Evolutionary conservation across 441 rosid genomes (phyloP), one percentile per base, ranked within the genome.

Genomic region (Dalechampia spathulata): DNA sequence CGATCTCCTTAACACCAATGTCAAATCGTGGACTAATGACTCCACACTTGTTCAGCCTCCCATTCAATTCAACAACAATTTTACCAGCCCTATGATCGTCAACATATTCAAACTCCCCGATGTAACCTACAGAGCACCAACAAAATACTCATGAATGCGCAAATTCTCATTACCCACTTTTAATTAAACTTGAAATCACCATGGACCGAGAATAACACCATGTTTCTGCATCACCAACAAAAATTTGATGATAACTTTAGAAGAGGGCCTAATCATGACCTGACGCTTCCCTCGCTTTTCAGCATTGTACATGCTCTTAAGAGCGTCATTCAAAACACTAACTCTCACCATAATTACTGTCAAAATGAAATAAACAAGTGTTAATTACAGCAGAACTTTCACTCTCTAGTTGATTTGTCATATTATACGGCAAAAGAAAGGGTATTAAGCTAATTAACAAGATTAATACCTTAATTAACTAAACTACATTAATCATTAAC

Each of bases 1-100:
- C n/a, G n/a, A n/a, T n/a, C n/a, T n/a, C n/a, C n/a, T n/a, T n/a
- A n/a, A n/a, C n/a, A n/a, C n/a, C n/a, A n/a, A n/a, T n/a, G n/a
- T n/a, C n/a, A n/a, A n/a, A n/a, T n/a, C n/a, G n/a, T n/a, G n/a
- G n/a, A n/a, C n/a, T n/a, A n/a, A n/a, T n/a, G n/a, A n/a, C n/a
- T 3, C 87, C 87, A 41, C 87, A 81, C 42, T 81, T 81, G 72
- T 78, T 81, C 42, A 81, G 63, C 68, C 83, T 75, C 26, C 85
- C 89, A 8, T 83, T 83, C 57, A 83, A 61, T 60, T 83, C 85
- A 17, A 80, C n/a, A n/a, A n/a, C n/a, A n/a, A n/a, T n/a, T n/a
- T n/a, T n/a, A n/a, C n/a, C n/a, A n/a, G n/a, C n/a, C 62, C 86
- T 75, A 74, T 80, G 89, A 49, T 83, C 89, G 7, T 83, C 89